Percentiles rank a stretch among this genome's conserved stretches.
Evolutionary conservation across 2,329 filamentous ascomycete genomes (phyloP).

Genomic region (Calycina marina): DNA sequence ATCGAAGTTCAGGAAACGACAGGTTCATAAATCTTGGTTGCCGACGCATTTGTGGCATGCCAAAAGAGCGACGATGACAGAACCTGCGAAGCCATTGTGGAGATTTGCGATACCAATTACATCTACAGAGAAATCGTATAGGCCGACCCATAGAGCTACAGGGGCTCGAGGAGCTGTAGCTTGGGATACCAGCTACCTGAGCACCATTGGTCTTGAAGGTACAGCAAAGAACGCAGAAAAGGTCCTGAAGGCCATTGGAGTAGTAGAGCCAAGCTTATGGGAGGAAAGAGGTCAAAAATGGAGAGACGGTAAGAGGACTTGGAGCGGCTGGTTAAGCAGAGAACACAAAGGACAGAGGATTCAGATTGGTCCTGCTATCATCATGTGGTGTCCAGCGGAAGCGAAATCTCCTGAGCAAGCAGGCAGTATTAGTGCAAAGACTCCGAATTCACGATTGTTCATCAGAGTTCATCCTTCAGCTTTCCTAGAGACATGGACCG

Average conservation of each 20-base stretch:
- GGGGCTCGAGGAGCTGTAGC: constrained; percentile 62
- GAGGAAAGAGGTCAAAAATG: constrained; percentile 53
- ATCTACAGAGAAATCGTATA: constrained; percentile 79
- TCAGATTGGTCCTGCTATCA: constrained; percentile 55
- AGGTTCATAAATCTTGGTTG: constrained; percentile 81
- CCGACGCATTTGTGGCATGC: constrained; percentile 91
- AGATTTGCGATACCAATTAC: constrained; percentile 74
- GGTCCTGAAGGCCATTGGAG: constrained; percentile 50
- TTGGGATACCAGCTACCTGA: constrained; percentile 93
- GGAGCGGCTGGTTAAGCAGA: constrained; percentile 42
- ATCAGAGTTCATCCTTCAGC: constrained; percentile 73
- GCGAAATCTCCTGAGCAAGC: constrained; percentile 10
- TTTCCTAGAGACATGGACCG: constrained; percentile 51
- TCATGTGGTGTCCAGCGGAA: constrained; percentile 52
- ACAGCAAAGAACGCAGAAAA: constrained; percentile 45
- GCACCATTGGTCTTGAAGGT: constrained; percentile 69
- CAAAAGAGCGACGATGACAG: constrained; percentile 81
- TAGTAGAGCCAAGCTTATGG: constrained; percentile 46
- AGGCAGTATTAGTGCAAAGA: constrained; percentile 24
- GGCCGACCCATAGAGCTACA: constrained; percentile 70
- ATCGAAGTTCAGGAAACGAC: constrained; percentile 68
- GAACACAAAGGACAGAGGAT: constrained; percentile 36
- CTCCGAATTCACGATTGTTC: constrained; percentile 34
- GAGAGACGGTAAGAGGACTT: constrained; percentile 44
- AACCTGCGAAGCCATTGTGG: constrained; percentile 69